These are phyloP conservation scores for Suillus subaureus DNA, from an alignment of 768 basidiomycete species.

Conservation along the genomic window DNA sequence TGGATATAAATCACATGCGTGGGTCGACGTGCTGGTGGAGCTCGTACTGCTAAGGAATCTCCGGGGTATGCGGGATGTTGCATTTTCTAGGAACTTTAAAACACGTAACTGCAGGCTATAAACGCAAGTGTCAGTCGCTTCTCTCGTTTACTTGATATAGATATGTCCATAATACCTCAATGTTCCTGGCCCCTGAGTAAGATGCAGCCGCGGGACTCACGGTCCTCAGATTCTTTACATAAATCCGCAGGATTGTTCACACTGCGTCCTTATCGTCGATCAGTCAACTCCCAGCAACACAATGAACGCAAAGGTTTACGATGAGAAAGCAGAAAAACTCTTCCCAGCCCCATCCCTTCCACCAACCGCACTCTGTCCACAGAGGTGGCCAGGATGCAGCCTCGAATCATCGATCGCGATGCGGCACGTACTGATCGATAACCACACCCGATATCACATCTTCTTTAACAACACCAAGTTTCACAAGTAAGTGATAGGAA, in stretches of 20 bases:
- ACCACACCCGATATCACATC: conserved; percentile 49
- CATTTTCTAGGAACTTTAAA: background rate
- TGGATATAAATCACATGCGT: background rate
- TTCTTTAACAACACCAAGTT: conserved; percentile 50
- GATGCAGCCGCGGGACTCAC: background rate
- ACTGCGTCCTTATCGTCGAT: background rate
- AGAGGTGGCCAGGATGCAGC: conserved; percentile 30
- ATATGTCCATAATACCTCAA: background rate
- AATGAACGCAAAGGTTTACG: too few relatives aligned
- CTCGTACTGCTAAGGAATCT: background rate
- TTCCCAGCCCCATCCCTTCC: conserved; percentile 30
- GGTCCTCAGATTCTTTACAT: background rate
- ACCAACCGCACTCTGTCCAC: conserved; percentile 26
- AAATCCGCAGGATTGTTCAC: background rate
- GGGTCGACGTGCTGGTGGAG: background rate
- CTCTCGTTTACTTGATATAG: background rate
- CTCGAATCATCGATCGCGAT: conserved; percentile 21
- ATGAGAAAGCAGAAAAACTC: conserved; percentile 15
- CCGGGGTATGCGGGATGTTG: background rate
- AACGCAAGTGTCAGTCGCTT: background rate
- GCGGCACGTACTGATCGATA: conserved; percentile 45
- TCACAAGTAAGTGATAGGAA: conserved; percentile 49
- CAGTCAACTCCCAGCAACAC: too few relatives aligned
- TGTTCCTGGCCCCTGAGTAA: background rate
- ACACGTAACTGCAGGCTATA: background rate